A percentile compares a stretch with the other conserved stretches of the same genome.
These are phyloP conservation scores for Lepiota subincarnata DNA, from an alignment of 768 basidiomycete species.

Conservation along the genomic window DNA sequence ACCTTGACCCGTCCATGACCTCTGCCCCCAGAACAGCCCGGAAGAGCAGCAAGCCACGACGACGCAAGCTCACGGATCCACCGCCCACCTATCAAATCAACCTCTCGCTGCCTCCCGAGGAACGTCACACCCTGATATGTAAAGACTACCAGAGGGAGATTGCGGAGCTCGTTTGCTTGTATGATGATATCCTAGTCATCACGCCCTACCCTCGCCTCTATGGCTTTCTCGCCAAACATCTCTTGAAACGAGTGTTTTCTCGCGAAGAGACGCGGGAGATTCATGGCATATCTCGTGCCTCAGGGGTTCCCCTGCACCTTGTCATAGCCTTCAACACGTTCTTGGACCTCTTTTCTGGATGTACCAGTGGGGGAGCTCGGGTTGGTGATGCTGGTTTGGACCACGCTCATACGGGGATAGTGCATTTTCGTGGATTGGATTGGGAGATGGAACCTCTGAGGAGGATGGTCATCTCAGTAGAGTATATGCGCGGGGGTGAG, in stretches of 20 bases:
- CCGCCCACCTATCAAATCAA: constrained; percentile 23
- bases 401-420: constrained; percentile 18
- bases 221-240: constrained; percentile 19
- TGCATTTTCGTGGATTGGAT: constrained; percentile 35
- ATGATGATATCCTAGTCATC: constrained; percentile 22
- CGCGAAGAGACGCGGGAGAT: constrained; percentile 32
- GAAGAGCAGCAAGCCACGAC: not conserved
- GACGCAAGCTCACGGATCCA: not conserved
- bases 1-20: too few species aligned
- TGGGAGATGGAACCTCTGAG: constrained; percentile 36
- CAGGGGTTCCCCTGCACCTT: constrained; percentile 26
- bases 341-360: constrained; percentile 34
- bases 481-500: constrained; percentile 28
- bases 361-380: constrained; percentile 32
- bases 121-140: constrained; percentile 29
- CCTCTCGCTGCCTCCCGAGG: constrained; percentile 26
- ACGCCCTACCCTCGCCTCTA: constrained; percentile 23
- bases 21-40: too few species aligned
- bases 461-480: constrained; percentile 28
- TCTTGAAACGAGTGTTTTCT: constrained; percentile 27
- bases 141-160: constrained; percentile 25
- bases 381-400: constrained; percentile 17
- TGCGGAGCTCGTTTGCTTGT: constrained; percentile 22
- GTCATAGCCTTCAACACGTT: constrained; percentile 38
- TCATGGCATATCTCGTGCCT: constrained; percentile 25